Conservation (phyloP, 2,329 filamentous ascomycete genomes). For the Pseudogymnoascus sp. region DNA sequence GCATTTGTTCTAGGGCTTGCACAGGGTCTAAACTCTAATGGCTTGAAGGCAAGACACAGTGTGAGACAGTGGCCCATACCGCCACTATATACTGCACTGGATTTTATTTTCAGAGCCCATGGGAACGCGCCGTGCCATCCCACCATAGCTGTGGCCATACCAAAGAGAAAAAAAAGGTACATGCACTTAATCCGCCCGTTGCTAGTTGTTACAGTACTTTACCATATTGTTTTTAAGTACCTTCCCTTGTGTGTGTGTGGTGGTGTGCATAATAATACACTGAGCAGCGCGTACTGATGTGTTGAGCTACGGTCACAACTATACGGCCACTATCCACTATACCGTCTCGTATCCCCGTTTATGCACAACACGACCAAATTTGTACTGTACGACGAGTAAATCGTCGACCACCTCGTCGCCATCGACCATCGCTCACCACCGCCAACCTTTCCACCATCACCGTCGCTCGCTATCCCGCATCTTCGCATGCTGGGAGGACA, state of each 20-base stretch:
- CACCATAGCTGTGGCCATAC: neutral
- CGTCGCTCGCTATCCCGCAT: constrained; percentile 4
- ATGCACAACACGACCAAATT: constrained; percentile 2
- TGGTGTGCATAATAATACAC: neutral
- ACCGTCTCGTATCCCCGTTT: constrained; percentile 1
- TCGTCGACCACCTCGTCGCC: neutral
- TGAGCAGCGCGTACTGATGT: neutral
- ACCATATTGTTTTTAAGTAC: neutral
- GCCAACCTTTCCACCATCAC: neutral
- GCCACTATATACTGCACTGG: neutral
- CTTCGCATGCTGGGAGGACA: neutral
- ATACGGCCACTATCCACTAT: neutral
- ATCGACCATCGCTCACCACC: neutral
- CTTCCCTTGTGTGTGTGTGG: neutral
- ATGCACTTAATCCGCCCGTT: neutral
- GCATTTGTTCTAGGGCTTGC: neutral
- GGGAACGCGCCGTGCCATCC: constrained; percentile 6
- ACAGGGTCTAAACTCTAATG: constrained; percentile 7
- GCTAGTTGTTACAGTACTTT: neutral
- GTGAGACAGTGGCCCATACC: neutral
- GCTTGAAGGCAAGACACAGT: neutral
- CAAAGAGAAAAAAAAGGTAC: neutral
- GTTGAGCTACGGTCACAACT: neutral
- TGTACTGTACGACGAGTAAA: neutral
- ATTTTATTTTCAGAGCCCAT: neutral